These are phyloP conservation scores for Penicillium sp. DNA, from an alignment of 2,329 filamentous ascomycete species.

Conservation along the genomic window DNA sequence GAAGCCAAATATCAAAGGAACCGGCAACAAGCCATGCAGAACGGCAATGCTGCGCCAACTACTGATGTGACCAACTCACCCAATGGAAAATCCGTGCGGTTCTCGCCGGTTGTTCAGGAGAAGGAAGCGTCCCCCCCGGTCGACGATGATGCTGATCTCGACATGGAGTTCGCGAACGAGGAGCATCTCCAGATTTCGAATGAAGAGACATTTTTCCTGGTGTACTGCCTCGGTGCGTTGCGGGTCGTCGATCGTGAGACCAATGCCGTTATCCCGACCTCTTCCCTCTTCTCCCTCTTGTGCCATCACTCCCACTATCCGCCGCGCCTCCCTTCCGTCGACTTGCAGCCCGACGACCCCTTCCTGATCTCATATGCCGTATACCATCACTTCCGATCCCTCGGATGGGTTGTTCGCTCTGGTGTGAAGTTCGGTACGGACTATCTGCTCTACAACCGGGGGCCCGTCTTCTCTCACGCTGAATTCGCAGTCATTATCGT, in stretches of 20 bases:
- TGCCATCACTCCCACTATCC: constrained; percentile 71
- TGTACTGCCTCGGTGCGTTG: constrained; percentile 76
- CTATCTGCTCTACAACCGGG: constrained; percentile 89
- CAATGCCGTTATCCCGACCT: constrained; percentile 49
- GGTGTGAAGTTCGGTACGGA: constrained; percentile 95
- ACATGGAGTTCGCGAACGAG: constrained; percentile 48
- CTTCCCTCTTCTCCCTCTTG: constrained; percentile 65
- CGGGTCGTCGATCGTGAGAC: constrained; percentile 50
- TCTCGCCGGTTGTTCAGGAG: constrained; percentile 67
- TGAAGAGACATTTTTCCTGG: constrained; percentile 90
- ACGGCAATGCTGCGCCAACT: constrained; percentile 3
- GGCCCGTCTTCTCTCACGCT: constrained; percentile 91
- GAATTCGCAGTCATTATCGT: constrained; percentile 87
- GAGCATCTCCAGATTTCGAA: constrained; percentile 91
- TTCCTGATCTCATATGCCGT: constrained; percentile 86
- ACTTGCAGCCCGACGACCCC: constrained; percentile 70
- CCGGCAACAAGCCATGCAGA: constrained; percentile 19
- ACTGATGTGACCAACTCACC: constrained; percentile 12
- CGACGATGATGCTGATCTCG: constrained; percentile 26
- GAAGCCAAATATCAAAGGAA: constrained; percentile 29
- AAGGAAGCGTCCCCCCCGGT: constrained; percentile 54
- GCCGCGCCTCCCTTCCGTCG: constrained; percentile 44
- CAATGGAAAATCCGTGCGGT: constrained; percentile 64
- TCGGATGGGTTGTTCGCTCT: constrained; percentile 90
- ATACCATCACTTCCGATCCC: constrained; percentile 93